Evolutionary conservation across 371 early-diverging fungal species (phyloP).

Genomic region (Sporodiniella umbellata): DNA sequence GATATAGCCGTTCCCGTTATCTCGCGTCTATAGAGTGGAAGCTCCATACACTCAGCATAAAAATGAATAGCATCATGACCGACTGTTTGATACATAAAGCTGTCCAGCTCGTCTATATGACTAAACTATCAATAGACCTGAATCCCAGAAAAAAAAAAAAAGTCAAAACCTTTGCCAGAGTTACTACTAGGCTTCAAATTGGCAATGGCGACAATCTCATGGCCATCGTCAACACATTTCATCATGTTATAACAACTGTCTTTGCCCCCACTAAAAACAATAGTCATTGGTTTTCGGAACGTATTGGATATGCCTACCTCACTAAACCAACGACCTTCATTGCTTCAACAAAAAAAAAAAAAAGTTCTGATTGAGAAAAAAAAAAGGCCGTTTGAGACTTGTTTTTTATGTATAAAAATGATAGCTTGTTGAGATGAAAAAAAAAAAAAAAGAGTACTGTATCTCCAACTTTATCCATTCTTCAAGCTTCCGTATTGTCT

Average conservation of each 20-base stretch:
- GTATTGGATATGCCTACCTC: too few relatives aligned
- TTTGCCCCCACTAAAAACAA: conserved; percentile 91
- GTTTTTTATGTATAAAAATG: too few relatives aligned
- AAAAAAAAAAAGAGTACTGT: too few relatives aligned
- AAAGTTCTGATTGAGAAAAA: not conserved
- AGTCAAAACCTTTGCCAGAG: conserved; percentile 57
- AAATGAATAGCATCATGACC: conserved; percentile 90
- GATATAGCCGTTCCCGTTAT: conserved; percentile 75
- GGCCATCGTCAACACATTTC: conserved; percentile 93
- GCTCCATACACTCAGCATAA: conserved; percentile 85
- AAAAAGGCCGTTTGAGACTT: not conserved
- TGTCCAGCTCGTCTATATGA: conserved; percentile 86
- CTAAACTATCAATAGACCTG: too few relatives aligned
- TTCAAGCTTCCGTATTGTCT: too few relatives aligned
- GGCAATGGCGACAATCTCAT: conserved; percentile 92
- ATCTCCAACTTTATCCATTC: too few relatives aligned
- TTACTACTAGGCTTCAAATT: conserved; percentile 83
- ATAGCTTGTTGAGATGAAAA: too few relatives aligned
- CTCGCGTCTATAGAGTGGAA: conserved; percentile 85
- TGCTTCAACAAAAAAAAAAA: not conserved
- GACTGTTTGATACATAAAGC: conserved; percentile 99
- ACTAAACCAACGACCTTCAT: conserved; percentile 43
- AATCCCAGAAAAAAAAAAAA: not conserved
- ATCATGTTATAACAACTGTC: conserved; percentile 97
- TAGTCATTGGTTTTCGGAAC: not conserved